These are phyloP conservation scores for Ichthyophthirius multifiliis DNA, from an alignment of 169 alveolate genomes.

Conservation along the genomic window DNA sequence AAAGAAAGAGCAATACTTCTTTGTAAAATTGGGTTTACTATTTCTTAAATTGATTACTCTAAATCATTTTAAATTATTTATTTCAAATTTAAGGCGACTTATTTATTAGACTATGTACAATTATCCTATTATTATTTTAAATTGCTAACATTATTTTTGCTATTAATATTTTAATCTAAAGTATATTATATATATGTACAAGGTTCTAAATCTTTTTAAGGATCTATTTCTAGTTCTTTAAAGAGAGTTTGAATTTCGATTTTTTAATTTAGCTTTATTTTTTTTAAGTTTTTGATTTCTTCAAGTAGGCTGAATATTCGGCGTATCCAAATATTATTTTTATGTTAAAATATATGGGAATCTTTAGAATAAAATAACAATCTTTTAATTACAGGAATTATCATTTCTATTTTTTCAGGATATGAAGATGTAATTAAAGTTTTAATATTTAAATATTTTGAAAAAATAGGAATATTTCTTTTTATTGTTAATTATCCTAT, in stretches of 20 bases:
- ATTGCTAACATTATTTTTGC: not conserved
- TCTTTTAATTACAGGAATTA: slow-evolving; percentile 65
- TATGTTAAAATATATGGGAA: slow-evolving; percentile 59
- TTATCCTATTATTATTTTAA: not conserved
- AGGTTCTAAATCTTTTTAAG: slow-evolving; percentile 12
- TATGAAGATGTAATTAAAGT: slow-evolving; percentile 50
- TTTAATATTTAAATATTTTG: slow-evolving; percentile 64
- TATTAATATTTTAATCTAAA: slow-evolving; percentile 1
- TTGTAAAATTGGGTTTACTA: slow-evolving; percentile 85
- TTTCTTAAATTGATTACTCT: slow-evolving; percentile 94
- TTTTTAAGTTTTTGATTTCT: slow-evolving; percentile 43
- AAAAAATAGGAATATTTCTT: slow-evolving; percentile 66
- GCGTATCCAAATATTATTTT: slow-evolving; percentile 78
- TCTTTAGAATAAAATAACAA: slow-evolving; percentile 56
- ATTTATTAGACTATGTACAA: not conserved
- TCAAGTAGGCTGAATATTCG: slow-evolving; percentile 57
- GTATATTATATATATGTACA: not conserved
- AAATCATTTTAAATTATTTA: slow-evolving; percentile 94
- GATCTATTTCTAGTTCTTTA: slow-evolving; percentile 31
- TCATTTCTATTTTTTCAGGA: slow-evolving; percentile 39
- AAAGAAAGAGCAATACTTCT: slow-evolving; percentile 95
- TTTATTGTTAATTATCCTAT: slow-evolving; percentile 64
- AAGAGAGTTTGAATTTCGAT: slow-evolving; percentile 43
- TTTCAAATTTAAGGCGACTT: slow-evolving; percentile 53
- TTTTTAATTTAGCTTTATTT: slow-evolving; percentile 23